Conservation (phyloP, 2,329 filamentous ascomycete species). For the Colletotrichum sp. region DNA sequence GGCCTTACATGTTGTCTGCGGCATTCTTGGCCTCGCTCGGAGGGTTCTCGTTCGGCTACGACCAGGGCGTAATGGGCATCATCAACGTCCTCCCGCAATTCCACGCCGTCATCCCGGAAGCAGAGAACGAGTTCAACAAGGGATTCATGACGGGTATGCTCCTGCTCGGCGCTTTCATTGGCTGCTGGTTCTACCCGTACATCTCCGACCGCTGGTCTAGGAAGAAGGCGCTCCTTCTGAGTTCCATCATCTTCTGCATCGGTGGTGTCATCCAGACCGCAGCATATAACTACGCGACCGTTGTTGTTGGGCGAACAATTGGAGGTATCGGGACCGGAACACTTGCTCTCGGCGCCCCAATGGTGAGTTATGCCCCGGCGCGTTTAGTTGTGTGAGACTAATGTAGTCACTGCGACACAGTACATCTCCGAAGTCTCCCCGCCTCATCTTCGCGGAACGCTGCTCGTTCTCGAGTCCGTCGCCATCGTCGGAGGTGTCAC, state of each 20-base stretch:
- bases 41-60: conserved; percentile 35
- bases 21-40: conserved; percentile 44
- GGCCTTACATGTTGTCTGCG: neutral
- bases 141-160: conserved; percentile 47
- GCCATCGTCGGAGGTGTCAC: conserved; percentile 57
- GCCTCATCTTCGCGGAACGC: conserved; percentile 41
- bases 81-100: conserved; percentile 52
- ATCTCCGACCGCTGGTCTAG: conserved; percentile 46
- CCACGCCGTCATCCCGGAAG: conserved; percentile 38
- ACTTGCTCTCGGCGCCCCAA: conserved; percentile 21
- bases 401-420: conserved; percentile 23
- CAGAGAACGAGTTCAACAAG: conserved; percentile 21
- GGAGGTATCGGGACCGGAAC: conserved; percentile 35
- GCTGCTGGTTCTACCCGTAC: conserved; percentile 36
- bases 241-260: conserved; percentile 42
- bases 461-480: conserved; percentile 55
- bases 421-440: conserved; percentile 39
- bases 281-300: conserved; percentile 25
- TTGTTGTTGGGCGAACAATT: conserved; percentile 31
- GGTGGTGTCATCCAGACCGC: conserved; percentile 45
- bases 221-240: conserved; percentile 44
- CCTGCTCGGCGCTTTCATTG: conserved; percentile 42
- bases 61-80: conserved; percentile 41
- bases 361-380: conserved; percentile 3
- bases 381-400: fast-evolving